Base-by-base conservation (phyloP, 2,329 filamentous ascomycete genomes). In the Microascus cirrosus region DNA sequence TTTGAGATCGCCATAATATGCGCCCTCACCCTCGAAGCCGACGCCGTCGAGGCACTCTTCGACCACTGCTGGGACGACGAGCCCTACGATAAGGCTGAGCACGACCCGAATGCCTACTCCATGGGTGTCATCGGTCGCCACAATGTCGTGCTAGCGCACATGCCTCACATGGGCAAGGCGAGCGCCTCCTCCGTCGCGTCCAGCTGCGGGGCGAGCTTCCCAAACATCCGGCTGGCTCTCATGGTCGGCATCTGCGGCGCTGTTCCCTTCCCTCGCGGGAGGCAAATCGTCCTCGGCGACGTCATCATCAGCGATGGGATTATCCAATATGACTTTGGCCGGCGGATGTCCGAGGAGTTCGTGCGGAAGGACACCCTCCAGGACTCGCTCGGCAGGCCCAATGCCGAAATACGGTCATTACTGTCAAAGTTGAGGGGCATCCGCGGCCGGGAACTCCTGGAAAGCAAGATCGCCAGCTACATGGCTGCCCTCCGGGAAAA, bases 171-270 rank as follows among this genome's bases (percentile, higher is more conserved):
- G 57, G 69, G 70, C 7, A 71, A 65, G 32, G 61, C 45, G 15
- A 66, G 28, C 35, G 65, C 70, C 0, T 65, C 69, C 0, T 55
- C 55, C 2, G 60, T 66, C 0, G 61, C 68, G 0, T 60, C 65
- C 0, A 64, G 62, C 22, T 58, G 76, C 13, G 65, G 66, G 0
- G 62, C 60, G 1, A 76, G 71, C 52, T 77, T 70, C 45, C 55
- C 59, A 0, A 59, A 59, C 2, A 59, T 77, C 3, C 66, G 63
- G 24, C 61, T 76, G 0, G 69, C 61, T 0, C 32, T 77, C 0
- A 52, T 76, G 0, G 69, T 71, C 2, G 74, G 74, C 0, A 65
- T 76, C 2, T 76, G 73, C 52, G 75, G 73, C 0, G 73, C 70
- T 11, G 64, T 71, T 5, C 71, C 72, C 1, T 53, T 34, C 0